Evolutionary conservation across 164 flowering plant species (phyloP), one percentile per base, ranked within the genome.

Genomic region (Chimonanthus salicifolius): DNA sequence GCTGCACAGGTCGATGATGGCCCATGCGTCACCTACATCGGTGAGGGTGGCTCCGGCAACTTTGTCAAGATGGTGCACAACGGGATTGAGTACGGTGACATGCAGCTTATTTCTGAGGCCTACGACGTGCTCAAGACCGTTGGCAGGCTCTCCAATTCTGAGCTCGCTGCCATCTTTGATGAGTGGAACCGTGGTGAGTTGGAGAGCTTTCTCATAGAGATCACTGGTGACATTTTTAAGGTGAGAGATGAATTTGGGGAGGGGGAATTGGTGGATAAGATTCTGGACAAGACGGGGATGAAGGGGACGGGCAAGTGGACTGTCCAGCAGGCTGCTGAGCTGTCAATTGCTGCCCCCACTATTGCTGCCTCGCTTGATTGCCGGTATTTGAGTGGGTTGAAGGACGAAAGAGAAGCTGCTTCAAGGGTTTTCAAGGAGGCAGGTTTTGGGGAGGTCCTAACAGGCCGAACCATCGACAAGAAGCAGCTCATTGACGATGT

Each of bases 1-100:
- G 86, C 89, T 0, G 89, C 88, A 4, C 86, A 87, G 68, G 86
- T 85, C 6, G 86, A 83, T 66, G 33, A 33, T 33, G 89, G 88
- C 18, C 89, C 89, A 3, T 81, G 86, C 73, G 84, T 87, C 0
- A 79, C 80, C 54, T 85, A 83, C 65, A 85, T 85, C 11, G 87
- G 87, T 8, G 79, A 76, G 49, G 85, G 85, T 3, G 87, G 87
- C 2, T 77, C 84, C 0, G 87, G 33, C 33, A 33, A 33, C 33
- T 33, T 33, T 33, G 33, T 33, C 33, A 33, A 33, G 33, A 33
- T 33, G 33, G 33, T 33, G 33, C 33, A 33, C 33, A 33, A 33
- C 33, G 33, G 33, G 0, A 33, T 33, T 33, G 75, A 74, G 49
- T 74, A 74, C 18, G 75, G 75, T 7, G 75, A 74, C 44, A 74